A percentile compares a stretch with the other conserved stretches of the same genome.
Evolutionary conservation across 768 basidiomycete genomes (phyloP).

Genomic region (Agrocybe chaxingu): DNA sequence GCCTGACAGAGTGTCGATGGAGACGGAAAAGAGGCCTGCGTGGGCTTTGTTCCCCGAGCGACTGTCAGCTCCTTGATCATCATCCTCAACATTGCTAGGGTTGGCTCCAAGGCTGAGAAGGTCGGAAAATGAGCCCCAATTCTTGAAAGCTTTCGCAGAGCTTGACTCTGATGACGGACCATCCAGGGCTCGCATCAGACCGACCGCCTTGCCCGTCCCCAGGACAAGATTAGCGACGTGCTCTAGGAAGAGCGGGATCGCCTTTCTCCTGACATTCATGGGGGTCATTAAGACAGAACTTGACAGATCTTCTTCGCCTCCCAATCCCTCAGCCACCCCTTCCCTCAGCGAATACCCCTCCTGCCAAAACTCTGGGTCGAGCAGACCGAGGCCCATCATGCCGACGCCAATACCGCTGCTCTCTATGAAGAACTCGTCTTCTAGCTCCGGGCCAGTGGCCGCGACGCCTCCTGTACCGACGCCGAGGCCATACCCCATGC

Average conservation of each 20-base stretch:
- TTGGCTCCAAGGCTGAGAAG: constrained; percentile 30
- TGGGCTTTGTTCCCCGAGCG: too few species aligned
- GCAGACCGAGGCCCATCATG: constrained; percentile 43
- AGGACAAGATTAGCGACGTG: constrained; percentile 58
- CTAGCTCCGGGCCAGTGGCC: constrained; percentile 36
- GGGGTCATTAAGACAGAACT: constrained; percentile 15
- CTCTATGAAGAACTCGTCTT: constrained; percentile 82
- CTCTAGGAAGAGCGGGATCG: constrained; percentile 59
- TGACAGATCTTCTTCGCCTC: constrained; percentile 16
- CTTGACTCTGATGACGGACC: constrained; percentile 15
- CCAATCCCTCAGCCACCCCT: constrained; percentile 22
- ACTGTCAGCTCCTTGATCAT: constrained; percentile 6
- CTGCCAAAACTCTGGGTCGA: constrained; percentile 79
- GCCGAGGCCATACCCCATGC: constrained; percentile 54
- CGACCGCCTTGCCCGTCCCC: constrained; percentile 72
- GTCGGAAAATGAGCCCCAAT: constrained; percentile 41
- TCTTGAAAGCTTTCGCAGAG: constrained; percentile 21
- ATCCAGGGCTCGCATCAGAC: constrained; percentile 65
- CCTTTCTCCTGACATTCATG: constrained; percentile 18
- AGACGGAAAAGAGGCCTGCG: constrained; percentile 40
- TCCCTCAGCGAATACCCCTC: constrained; percentile 64
- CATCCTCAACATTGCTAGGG: neutral
- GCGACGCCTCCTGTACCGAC: constrained; percentile 19
- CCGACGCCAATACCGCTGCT: constrained; percentile 57
- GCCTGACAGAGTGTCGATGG: constrained; percentile 58